These are phyloP conservation scores for Jaapia argillacea DNA, from an alignment of 768 basidiomycete genomes.

Conservation along the genomic window DNA sequence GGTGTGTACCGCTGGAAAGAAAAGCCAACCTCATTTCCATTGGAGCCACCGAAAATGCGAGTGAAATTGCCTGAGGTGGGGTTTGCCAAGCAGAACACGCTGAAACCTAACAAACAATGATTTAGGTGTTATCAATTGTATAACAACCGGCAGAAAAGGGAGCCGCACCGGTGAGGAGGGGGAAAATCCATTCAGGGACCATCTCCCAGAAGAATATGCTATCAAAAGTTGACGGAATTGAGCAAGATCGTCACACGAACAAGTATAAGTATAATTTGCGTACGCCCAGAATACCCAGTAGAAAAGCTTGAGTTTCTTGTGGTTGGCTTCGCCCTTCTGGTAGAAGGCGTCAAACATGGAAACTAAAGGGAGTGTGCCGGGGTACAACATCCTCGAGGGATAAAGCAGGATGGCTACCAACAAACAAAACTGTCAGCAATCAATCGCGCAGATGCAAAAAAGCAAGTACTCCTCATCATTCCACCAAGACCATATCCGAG, in stretches of 20 bases:
- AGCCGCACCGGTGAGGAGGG: slow-evolving; percentile 15
- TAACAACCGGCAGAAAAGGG: slow-evolving; percentile 26
- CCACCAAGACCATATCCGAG: slow-evolving; percentile 49
- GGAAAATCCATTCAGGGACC: slow-evolving; percentile 29
- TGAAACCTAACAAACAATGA: no score
- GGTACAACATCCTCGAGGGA: slow-evolving; percentile 44
- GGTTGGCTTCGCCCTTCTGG: slow-evolving; percentile 26
- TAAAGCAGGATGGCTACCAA: slow-evolving; percentile 35
- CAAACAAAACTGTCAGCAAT: not conserved
- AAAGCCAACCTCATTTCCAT: slow-evolving; percentile 8
- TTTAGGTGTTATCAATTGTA: no score
- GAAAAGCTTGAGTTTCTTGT: slow-evolving; percentile 37
- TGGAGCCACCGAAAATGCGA: slow-evolving; percentile 13
- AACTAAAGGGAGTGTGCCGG: slow-evolving; percentile 33
- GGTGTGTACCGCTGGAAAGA: no score
- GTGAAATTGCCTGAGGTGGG: slow-evolving; percentile 13
- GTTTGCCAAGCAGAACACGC: slow-evolving; percentile 19
- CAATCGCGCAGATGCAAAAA: not conserved
- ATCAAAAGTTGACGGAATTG: not conserved
- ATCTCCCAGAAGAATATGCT: slow-evolving; percentile 27
- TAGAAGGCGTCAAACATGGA: slow-evolving; percentile 41
- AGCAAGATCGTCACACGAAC: not conserved
- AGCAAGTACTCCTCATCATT: slow-evolving; percentile 33
- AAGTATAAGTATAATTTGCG: not conserved
- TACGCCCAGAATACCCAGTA: slow-evolving; percentile 32